Base-by-base conservation (phyloP, 2,329 filamentous ascomycete genomes). In the Sarocladium brachiariae region DNA sequence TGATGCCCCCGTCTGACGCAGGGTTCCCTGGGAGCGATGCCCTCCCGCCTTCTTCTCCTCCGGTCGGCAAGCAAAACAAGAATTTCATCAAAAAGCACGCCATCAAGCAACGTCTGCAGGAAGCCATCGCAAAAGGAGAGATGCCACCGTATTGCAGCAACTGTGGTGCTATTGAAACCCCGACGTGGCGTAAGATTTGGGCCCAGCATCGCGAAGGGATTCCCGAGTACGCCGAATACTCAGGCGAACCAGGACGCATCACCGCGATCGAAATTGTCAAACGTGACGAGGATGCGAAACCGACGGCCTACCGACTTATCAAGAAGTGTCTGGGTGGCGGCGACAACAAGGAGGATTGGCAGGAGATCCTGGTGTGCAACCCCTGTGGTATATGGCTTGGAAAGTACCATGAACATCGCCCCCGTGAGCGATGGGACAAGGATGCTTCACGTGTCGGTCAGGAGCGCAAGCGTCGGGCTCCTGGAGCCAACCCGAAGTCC, bases 311-410 rank as follows among this genome's bases (percentile, higher is more conserved):
- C 65, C 83, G 89, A 48, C 72, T 92, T 24, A 80, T 89, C 63
- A 92, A 91, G 71, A 95, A 93, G 65, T 78, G 77, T 10, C 65
- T 91, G 6, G 78, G 69, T 2, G 62, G 73, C 1, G 70, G 75
- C 3, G 81, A 86, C 46, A 83, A 87, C 63, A 85, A 83, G 63
- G 75, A 77, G 35, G 61, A 68, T 3, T 96, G 87, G 75, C 78
- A 77, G 39, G 80, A 88, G 58, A 78, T 88, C 51, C 76, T 87
- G 24, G 78, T 97, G 33, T 99, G 93, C 74, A 99, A 99, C 65
- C 90, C 92, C 52, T 99, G 93, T 64, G 93, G 93, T 16, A 83
- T 99, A 37, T 99, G 90, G 89, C 84, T 99, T 58, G 83, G 84
- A 54, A 97, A 96, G 62, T 89, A 86, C 67, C 89, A 87, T 61